Evolutionary conservation across 441 rosid species (phyloP), one percentile per base, ranked within the genome.

Genomic region (Biscutella laevigata): DNA sequence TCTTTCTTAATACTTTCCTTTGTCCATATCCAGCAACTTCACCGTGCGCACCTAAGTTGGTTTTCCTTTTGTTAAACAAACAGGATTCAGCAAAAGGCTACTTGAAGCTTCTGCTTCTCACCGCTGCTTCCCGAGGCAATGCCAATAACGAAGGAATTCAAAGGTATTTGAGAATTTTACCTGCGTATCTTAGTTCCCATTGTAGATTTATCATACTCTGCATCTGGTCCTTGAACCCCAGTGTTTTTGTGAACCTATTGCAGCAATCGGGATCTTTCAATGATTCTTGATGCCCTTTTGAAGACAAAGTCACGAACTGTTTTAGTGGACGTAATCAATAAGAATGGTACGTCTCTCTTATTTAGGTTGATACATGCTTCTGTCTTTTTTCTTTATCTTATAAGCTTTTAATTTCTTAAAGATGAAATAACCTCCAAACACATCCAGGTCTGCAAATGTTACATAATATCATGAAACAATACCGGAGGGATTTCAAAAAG

Each of bases 201-300:
- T 43, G 8, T 37, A 20, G 16, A 35, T 50, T 50, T 67, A 56
- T 6, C 79, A 78, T 4, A 77, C 76, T 50, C 53, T 40, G 22
- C 36, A 4, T 47, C 1, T 76, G 79, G 80, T 56, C 24, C 51
- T 32, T 57, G 40, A 36, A 47, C 50, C 60, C 39, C 47, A 61
- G 49, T 53, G 54, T 61, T 21, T 20, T 57, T 60, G 69, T 62
- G 44, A 48, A 61, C 69, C 8, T 58, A 22, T 65, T 68, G 75
- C 90, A 94, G 99, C 77, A 94, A 84, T 72, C 88, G 95, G 45
- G 99, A 88, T 68, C 94, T 94, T 62, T 94, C 99, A 38, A 94
- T 94, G 95, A 86, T 94, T 60, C 97, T 94, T 55, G 99, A 88
- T 76, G 99, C 94, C 11, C 86, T 88, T 62, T 72, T 94, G 49